Conservation (phyloP, 1,284 basidiomycete species). For the Amylostereum areolatum region DNA sequence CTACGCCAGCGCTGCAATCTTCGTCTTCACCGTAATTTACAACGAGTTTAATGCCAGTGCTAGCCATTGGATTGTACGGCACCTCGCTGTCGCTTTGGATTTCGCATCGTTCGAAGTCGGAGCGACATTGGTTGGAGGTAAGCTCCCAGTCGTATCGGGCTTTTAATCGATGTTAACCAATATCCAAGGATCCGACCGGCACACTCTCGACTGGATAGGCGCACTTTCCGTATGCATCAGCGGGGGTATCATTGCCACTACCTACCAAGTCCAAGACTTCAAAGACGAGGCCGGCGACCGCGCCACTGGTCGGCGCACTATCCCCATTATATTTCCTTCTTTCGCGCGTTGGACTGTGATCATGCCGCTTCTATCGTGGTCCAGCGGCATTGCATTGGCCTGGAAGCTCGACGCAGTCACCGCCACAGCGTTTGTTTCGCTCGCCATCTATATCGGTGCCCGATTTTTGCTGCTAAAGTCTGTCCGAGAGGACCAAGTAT, state of each 20-base stretch:
- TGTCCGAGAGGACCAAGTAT: constrained; percentile 11
- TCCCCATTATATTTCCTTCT: constrained; percentile 22
- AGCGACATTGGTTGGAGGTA: constrained; percentile 31
- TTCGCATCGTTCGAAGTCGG: constrained; percentile 32
- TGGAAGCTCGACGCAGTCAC: constrained; percentile 9
- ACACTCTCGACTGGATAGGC: background rate
- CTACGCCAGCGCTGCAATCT: constrained; percentile 25
- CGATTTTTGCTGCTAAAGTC: constrained; percentile 9
- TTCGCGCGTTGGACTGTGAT: constrained; percentile 14
- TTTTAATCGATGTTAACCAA: background rate
- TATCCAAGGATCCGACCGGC: background rate
- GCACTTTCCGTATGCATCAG: constrained; percentile 6
- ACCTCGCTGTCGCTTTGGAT: constrained; percentile 30
- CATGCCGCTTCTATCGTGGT: constrained; percentile 13
- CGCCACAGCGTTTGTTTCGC: constrained; percentile 4
- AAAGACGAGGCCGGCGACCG: constrained; percentile 25
- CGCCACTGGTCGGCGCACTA: constrained; percentile 20
- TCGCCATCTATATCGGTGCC: constrained; percentile 8
- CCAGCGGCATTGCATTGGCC: constrained; percentile 6
- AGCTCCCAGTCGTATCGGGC: no score
- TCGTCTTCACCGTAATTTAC: constrained; percentile 25
- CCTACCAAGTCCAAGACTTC: constrained; percentile 27
- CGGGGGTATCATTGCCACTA: constrained; percentile 21
- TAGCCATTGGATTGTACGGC: constrained; percentile 30
- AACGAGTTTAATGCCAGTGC: constrained; percentile 29